Evolutionary conservation across 768 basidiomycete genomes (phyloP).

Genomic region (Phlegmacium glaucopus): DNA sequence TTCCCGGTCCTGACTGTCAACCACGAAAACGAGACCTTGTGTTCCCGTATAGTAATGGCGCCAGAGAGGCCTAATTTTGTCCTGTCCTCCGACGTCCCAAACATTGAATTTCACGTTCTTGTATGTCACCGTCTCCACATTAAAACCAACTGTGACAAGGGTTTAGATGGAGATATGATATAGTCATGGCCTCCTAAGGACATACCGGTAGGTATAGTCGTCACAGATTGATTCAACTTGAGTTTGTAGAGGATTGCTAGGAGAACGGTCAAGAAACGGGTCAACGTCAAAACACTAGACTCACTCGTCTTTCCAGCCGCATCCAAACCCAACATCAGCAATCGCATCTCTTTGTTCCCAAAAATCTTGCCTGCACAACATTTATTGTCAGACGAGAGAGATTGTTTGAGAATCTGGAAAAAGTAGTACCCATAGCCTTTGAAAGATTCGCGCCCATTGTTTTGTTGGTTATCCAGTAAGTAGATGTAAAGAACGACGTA

Average conservation of each 20-base stretch:
- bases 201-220: slow-evolving; percentile 94
- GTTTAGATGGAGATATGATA: slow-evolving; percentile 4
- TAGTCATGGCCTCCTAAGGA: slow-evolving; percentile 4
- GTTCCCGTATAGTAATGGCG: slow-evolving; percentile 99
- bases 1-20: slow-evolving; percentile 94
- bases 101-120: slow-evolving; percentile 97
- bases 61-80: slow-evolving; percentile 98
- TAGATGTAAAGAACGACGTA: slow-evolving; percentile 64
- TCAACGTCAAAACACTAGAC: slow-evolving; percentile 26
- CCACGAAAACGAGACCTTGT: slow-evolving; percentile 96
- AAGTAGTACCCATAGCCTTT: slow-evolving; percentile 66
- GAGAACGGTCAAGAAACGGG: slow-evolving; percentile 8
- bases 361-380: slow-evolving; percentile 77
- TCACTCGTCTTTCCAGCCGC: slow-evolving; percentile 98
- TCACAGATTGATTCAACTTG: slow-evolving; percentile 98
- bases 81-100: slow-evolving; percentile 99
- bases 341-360: slow-evolving; percentile 98
- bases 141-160: slow-evolving; percentile 78
- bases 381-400: slow-evolving; percentile 11
- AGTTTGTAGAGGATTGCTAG: slow-evolving; percentile 98
- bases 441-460: slow-evolving; percentile 87
- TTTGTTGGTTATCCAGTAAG: slow-evolving; percentile 21
- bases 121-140: slow-evolving; percentile 98
- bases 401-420: slow-evolving; percentile 4
- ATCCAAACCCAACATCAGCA: slow-evolving; percentile 95